These are phyloP conservation scores for Davidsoniella eucalypti DNA, from an alignment of 2,329 filamentous ascomycete genomes.

Conservation along the genomic window DNA sequence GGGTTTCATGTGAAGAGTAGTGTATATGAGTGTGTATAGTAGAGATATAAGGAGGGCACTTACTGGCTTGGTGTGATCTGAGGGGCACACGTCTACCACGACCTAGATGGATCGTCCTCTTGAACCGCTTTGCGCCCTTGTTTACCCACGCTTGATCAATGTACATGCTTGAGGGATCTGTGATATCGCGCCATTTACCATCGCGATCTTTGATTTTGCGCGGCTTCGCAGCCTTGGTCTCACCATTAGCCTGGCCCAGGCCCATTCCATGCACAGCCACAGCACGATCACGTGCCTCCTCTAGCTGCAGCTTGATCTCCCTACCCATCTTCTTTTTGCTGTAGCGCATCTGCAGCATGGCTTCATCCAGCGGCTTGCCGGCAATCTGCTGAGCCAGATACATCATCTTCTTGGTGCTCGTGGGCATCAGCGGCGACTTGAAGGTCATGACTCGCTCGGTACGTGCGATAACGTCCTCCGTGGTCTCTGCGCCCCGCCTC, in stretches of 20 bases:
- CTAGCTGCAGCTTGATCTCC: constrained; percentile 63
- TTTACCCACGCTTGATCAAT: constrained; percentile 89
- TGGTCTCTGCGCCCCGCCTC: constrained; percentile 32
- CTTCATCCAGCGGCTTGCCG: constrained; percentile 87
- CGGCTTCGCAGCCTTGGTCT: constrained; percentile 12
- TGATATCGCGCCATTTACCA: constrained; percentile 53
- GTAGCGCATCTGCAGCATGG: constrained; percentile 87
- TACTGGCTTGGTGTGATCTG: constrained; percentile 58
- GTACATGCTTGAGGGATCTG: constrained; percentile 69
- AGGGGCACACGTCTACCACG: constrained; percentile 54
- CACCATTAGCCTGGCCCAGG: constrained; percentile 32
- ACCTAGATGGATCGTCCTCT: constrained; percentile 53
- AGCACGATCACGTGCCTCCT: constrained; percentile 67
- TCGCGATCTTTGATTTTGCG: constrained; percentile 54
- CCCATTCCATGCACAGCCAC: constrained; percentile 76
- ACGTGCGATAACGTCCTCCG: constrained; percentile 49
- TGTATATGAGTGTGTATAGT: too few species aligned
- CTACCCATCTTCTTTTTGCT: constrained; percentile 82
- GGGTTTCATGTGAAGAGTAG: too few species aligned
- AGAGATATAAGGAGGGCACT: constrained; percentile 23
- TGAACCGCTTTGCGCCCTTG: constrained; percentile 45
- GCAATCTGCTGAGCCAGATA: constrained; percentile 75
- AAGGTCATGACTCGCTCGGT: constrained; percentile 36
- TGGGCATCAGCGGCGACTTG: constrained; percentile 61
- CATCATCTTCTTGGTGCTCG: constrained; percentile 80